phyloP scores from a whole-genome alignment of 441 rosid species.

The Jatropha multifida region DNA sequence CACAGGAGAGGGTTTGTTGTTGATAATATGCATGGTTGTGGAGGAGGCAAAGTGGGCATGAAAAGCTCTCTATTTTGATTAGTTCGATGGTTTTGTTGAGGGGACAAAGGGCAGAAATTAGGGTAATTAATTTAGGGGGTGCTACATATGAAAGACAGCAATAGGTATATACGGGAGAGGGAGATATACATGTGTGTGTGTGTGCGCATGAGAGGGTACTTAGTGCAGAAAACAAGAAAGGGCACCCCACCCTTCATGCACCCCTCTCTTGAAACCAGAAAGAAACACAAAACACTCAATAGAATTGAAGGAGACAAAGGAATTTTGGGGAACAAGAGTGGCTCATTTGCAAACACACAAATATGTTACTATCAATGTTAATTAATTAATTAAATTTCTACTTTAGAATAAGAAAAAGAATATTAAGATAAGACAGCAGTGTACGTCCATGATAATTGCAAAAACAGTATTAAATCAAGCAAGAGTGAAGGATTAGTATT shows the following conservation, averaged over 20 bases:
- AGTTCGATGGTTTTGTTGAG: slow-evolving; percentile 70
- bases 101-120: slow-evolving; percentile 70
- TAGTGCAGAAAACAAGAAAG: slow-evolving; percentile 40
- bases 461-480: slow-evolving; percentile 15
- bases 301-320: slow-evolving; percentile 36
- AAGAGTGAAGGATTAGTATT: slow-evolving; percentile 16
- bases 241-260: not conserved
- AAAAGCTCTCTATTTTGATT: slow-evolving; percentile 37
- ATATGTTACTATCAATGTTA: no score
- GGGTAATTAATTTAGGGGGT: slow-evolving; percentile 41
- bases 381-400: slow-evolving; percentile 10
- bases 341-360: slow-evolving; percentile 20
- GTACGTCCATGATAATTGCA: slow-evolving; percentile 4
- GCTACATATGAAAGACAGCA: slow-evolving; percentile 31
- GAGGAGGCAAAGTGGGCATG: slow-evolving; percentile 58
- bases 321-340: slow-evolving; percentile 41
- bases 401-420: slow-evolving; percentile 13
- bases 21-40: slow-evolving; percentile 31
- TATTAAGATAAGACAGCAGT: slow-evolving; percentile 27
- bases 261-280: slow-evolving; percentile 21
- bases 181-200: slow-evolving; percentile 8
- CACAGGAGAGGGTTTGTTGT: slow-evolving; percentile 13
- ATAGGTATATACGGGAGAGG: slow-evolving; percentile 33
- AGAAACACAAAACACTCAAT: slow-evolving; percentile 8
- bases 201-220: slow-evolving; percentile 16